phyloP scores from a whole-genome alignment of 129 eudicot species.

The Oenanthe sinensis region DNA sequence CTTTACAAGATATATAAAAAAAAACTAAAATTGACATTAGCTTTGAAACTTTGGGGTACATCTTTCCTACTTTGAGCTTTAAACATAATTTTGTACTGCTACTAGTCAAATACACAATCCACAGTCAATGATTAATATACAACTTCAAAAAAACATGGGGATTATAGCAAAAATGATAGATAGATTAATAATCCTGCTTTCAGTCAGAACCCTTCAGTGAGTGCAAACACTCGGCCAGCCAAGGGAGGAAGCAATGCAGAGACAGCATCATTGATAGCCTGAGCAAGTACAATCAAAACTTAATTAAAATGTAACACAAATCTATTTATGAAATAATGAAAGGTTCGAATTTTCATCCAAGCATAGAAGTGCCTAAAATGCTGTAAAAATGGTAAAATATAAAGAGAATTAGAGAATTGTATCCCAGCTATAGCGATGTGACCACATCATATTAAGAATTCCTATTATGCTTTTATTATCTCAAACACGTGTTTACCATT shows the following conservation, averaged over 20 bases:
- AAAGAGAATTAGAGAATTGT: background rate
- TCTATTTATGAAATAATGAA: background rate
- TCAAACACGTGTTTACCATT: background rate
- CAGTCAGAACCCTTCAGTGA: conserved; percentile 68
- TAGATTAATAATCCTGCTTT: background rate
- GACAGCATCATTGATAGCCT: conserved; percentile 75
- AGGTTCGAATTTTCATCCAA: background rate
- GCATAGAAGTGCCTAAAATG: background rate
- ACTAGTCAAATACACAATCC: background rate
- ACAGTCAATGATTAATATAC: background rate
- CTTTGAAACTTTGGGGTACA: background rate
- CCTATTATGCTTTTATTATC: background rate
- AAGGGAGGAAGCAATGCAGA: conserved; percentile 55
- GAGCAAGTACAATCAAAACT: conserved; percentile 8
- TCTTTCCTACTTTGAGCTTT: background rate
- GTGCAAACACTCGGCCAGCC: conserved; percentile 82
- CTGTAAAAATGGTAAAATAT: no score
- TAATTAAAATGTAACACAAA: background rate
- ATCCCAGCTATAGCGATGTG: background rate
- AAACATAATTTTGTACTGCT: background rate
- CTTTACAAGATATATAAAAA: background rate
- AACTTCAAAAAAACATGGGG: background rate
- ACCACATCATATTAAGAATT: background rate
- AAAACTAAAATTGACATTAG: background rate
- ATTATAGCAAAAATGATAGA: background rate